These are phyloP conservation scores for Colletotrichum brevisporum DNA, from an alignment of 2,329 filamentous ascomycete genomes.

Conservation along the genomic window DNA sequence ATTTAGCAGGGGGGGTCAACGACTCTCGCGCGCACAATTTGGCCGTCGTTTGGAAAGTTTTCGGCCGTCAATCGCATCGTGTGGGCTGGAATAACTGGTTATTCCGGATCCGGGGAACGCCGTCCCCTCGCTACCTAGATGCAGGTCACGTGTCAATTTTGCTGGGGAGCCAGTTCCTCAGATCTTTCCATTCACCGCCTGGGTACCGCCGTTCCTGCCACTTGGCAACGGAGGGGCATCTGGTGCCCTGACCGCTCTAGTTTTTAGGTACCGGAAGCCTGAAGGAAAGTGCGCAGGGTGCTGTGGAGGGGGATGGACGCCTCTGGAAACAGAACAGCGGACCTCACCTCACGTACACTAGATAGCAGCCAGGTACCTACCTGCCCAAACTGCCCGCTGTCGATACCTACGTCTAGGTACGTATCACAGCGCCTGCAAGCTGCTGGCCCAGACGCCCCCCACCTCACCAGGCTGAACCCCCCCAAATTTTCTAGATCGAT, in stretches of 20 bases:
- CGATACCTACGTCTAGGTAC: slow-evolving; percentile 8
- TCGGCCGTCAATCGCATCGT: slow-evolving; percentile 26
- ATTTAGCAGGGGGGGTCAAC: slow-evolving; percentile 12
- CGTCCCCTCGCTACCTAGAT: slow-evolving; percentile 30
- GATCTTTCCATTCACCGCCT: slow-evolving; percentile 18
- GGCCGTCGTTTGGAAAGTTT: slow-evolving; percentile 28
- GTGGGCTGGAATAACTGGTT: slow-evolving; percentile 34
- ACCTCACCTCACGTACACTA: not conserved
- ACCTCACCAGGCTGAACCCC: slow-evolving; percentile 41
- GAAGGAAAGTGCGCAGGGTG: not conserved
- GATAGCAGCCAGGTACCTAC: no score
- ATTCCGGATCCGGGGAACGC: slow-evolving; percentile 31
- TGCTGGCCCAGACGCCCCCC: slow-evolving; percentile 36
- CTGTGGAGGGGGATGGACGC: slow-evolving; percentile 36
- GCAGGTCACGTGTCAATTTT: slow-evolving; percentile 8
- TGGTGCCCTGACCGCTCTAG: slow-evolving; percentile 6
- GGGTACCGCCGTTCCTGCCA: not conserved
- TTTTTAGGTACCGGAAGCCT: slow-evolving; percentile 13
- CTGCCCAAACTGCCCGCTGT: no score
- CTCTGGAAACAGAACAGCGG: slow-evolving; percentile 32
- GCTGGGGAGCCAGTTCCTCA: not conserved
- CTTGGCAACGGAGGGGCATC: not conserved
- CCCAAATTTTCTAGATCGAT: slow-evolving; percentile 40
- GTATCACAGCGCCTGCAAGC: slow-evolving; percentile 34
- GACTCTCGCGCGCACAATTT: slow-evolving; percentile 34